Evolutionary conservation across 176 grass and related monocot species (phyloP).

Genomic region (Leersia perrieri): DNA sequence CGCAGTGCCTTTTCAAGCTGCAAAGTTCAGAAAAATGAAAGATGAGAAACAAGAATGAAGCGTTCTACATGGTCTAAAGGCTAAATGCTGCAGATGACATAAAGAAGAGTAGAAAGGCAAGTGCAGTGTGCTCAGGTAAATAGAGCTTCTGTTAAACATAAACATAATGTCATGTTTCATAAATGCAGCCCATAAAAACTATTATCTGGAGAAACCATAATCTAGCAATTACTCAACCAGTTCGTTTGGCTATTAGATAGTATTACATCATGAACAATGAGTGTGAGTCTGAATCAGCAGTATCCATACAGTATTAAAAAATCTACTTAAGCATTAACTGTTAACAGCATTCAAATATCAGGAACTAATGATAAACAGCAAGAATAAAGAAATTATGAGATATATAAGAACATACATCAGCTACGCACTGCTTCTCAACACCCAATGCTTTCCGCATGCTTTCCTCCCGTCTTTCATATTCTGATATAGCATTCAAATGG

Average conservation of each 20-base stretch:
- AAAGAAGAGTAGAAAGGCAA: not conserved
- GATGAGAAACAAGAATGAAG: slow-evolving; percentile 11
- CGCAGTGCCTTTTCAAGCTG: slow-evolving; percentile 90
- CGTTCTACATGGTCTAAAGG: not conserved
- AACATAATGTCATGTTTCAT: not conserved
- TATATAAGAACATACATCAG: slow-evolving; percentile 53
- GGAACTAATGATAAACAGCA: not conserved
- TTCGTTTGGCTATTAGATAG: slow-evolving; percentile 1
- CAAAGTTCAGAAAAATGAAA: slow-evolving; percentile 34
- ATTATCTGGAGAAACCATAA: not conserved
- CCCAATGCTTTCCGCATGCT: slow-evolving; percentile 61
- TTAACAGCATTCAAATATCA: not conserved
- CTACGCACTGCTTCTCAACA: slow-evolving; percentile 87
- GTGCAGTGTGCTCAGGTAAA: not conserved
- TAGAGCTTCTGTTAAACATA: not conserved
- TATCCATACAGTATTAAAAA: not conserved
- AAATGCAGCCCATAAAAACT: not conserved
- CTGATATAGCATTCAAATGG: slow-evolving; percentile 68
- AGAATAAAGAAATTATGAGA: slow-evolving; percentile 20
- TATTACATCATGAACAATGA: slow-evolving; percentile 5
- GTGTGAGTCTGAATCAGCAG: not conserved
- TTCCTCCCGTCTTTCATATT: slow-evolving; percentile 77
- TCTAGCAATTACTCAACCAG: not conserved
- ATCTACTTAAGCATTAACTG: not conserved
- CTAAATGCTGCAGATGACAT: not conserved